Base-by-base conservation (phyloP, 2,329 filamentous ascomycete species). In the Diaporthe amygdali region DNA sequence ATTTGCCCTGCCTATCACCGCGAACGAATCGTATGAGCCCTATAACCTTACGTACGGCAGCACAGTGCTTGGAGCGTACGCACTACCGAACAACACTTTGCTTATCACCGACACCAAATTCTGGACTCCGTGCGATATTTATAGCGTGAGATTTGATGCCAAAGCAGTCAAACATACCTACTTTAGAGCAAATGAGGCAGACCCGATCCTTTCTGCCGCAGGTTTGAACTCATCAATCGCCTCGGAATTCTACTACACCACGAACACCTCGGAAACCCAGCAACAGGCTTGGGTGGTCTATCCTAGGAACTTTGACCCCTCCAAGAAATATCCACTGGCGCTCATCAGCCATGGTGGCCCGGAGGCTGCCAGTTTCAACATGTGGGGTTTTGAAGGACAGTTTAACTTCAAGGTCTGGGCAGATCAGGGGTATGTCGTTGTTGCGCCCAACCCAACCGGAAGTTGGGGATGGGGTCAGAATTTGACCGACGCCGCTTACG, bases 361-460 rank as follows among this genome's bases (percentile, higher is more conserved):
- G 3, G 59, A 63, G 30, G 25, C 39, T 32, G 59, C 41, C 27
- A 63, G 30, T 9, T 63, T 63, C 27, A 63, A 63, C 27, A 63
- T 63, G 41, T 63, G 59, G 59, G 30, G 59, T 2, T 63, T 32
- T 5, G 7, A 47, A 17, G 41, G 39, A 25, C 59, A 63, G 41
- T 63, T 63, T 10, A 63, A 63, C 39, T 63, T 34, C 41, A 63
- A 63, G 59, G 41, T 47, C 41, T 63, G 59, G 59, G 41, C 59
- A 5, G 59, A 63, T 20, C 59, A 63, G 41, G 59, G 59, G 20
- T 63, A 63, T 20, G 41, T 63, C 59, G 59, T 63, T 8, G 41
- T 63, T 17, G 27, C 59, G 7, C 59, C 59, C 37, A 63, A 63
- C 37, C 37, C 59, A 9, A 63, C 27, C 4, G 59, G 59, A 1